Percentiles rank a stretch among this genome's conserved stretches.
Conservation (phyloP, 1,139 yeast genomes). For the Magnusiomyces magnusii region DNA sequence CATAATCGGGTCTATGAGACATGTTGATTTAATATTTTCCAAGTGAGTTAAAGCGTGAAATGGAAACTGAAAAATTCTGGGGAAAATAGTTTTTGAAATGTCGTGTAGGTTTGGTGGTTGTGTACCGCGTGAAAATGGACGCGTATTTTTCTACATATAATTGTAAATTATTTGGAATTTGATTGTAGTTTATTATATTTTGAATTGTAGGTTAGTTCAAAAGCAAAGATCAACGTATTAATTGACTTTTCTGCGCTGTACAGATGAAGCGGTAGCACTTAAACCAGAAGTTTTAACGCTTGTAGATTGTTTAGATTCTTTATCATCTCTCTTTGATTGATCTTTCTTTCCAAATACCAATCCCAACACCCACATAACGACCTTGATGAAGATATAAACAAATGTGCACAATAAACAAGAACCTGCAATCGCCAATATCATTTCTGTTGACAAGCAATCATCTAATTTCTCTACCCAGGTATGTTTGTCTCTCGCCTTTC, state of each 20-base stretch:
- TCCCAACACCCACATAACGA: not conserved
- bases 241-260: not conserved
- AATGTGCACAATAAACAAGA: not conserved
- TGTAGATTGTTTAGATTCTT: not conserved
- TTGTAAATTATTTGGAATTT: no score
- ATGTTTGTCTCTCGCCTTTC: not conserved
- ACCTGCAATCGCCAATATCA: not conserved
- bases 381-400: not conserved
- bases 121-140: not conserved
- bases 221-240: not conserved
- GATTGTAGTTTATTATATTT: no score
- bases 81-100: not conserved
- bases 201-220: not conserved
- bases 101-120: not conserved
- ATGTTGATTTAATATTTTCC: not conserved
- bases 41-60: no score
- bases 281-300: not conserved
- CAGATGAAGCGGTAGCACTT: not conserved
- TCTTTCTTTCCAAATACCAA: not conserved
- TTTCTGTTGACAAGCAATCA: not conserved
- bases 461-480: not conserved
- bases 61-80: not conserved
- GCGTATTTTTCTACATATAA: not conserved
- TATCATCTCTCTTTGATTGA: not conserved
- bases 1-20: conserved; percentile 15